Base-by-base conservation (phyloP, 805 yeast species). In the Jamesozyma piceae region DNA sequence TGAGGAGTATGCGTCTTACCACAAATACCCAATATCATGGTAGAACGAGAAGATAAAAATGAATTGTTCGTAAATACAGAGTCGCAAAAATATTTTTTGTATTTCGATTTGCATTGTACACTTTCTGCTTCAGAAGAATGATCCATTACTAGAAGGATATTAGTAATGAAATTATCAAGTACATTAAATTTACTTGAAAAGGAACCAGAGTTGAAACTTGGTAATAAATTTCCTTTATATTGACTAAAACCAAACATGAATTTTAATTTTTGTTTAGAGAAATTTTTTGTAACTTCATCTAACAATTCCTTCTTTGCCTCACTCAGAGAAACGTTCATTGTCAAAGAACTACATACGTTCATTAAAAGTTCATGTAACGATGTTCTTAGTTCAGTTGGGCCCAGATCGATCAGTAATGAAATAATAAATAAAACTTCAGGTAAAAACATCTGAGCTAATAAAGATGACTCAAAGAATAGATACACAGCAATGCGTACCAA, bases 341-440 rank as follows among this genome's bases (percentile, higher is more conserved):
- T 64, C 49, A 81, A 75, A 0, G 92, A 75, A 51, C 83, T 92
- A 35, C 85, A 70, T 2, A 82, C 69, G 52, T 85, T 82, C 53
- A 79, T 69, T 17, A 81, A 59, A 35, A 85, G 60, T 46, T 76
- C 77, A 50, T 81, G 79, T 31, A 84, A 65, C 30, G 68, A 78
- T 15, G 62, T 59, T 42, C 95, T 77, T 47, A 86, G 70, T 28
- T 80, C 67, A 18, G 63, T 52, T 10, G 76, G 74, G 3, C 77
- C 77, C 24, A 68, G 65, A 53, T 73, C 75, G 22, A 73, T 60
- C 37, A 73, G 74, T 18, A 83, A 67, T 0, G 90, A 73, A 26
- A 82, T 73, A 46, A 85, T 68, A 52, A 77, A 78, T 43, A 83
- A 69, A 2, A 84, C 71, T 54, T 87, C 95, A 11, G 89, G 81